Evolutionary conservation across 2,329 filamentous ascomycete species (phyloP), one percentile per base, ranked within the genome.

Genomic region (Pseudocercospora crystallina): DNA sequence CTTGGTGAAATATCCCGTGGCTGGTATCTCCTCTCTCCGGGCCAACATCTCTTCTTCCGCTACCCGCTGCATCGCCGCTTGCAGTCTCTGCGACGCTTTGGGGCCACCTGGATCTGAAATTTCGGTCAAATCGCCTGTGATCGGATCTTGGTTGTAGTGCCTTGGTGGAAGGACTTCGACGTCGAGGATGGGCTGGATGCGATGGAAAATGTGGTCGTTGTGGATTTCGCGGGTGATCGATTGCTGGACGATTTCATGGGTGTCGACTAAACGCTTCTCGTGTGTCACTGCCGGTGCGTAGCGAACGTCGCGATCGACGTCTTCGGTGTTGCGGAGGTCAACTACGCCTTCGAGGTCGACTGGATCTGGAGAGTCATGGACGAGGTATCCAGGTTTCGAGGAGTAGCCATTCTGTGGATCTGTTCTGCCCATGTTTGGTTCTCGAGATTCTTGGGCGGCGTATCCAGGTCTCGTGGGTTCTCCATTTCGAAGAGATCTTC

Each of bases 161-260:
- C 75, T 73, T 1, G 79, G 67, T 2, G 79, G 77, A 1, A 81
- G 69, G 8, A 81, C 71, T 59, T 81, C 74, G 10, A 76, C 73
- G 45, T 81, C 76, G 26, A 76, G 69, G 15, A 82, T 71, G 2
- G 79, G 79, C n/a, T 78, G 73, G 20, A 79, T 69, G 20, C 75
- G 74, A 52, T 81, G 77, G 56, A 74, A 76, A 32, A 78, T 64
- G 54, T 80, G 73, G 61, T 81, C 72, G 31, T 74, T 75, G 65
- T 82, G 79, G 31, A 80, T 78, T 52, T 81, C 79, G 33, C 77
- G 75, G 5, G 73, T 75, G 43, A 80, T 75, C 15, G 61, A 58
- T 57, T 80, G 72, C 56, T 79, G 68, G 12, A 71, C 61, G 38
- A 80, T 69, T 42, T 80, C 69, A 51, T 77, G 76, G 9, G 70